Percentiles rank a stretch among this genome's conserved stretches.
Conservation (phyloP, 495 filamentous ascomycete genomes). For the Aspergillus egyptiacus region DNA sequence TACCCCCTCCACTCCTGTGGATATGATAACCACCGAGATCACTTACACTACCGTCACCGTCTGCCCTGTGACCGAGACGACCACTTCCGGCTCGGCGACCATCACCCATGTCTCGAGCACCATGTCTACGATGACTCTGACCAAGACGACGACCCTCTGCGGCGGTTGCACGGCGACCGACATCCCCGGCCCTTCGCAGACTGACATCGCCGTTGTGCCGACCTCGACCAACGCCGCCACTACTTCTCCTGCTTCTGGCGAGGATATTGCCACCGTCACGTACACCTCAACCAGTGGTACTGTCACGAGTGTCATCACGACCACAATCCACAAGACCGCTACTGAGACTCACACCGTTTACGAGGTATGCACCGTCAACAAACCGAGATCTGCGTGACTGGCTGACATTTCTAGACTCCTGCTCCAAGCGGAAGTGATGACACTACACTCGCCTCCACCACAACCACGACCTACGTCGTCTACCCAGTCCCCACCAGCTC, state of each 20-base stretch:
- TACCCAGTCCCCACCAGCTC: slow-evolving; percentile 18
- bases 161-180: slow-evolving; percentile 8
- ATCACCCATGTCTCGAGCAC: slow-evolving; percentile 29
- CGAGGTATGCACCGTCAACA: slow-evolving; percentile 26
- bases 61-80: slow-evolving; percentile 29
- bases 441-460: slow-evolving; percentile 20
- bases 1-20: not conserved
- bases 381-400: not conserved
- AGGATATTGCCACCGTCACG: slow-evolving; percentile 46
- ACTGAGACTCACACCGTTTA: slow-evolving; percentile 35
- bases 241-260: not conserved
- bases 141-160: slow-evolving; percentile 31
- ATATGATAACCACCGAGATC: slow-evolving; percentile 16
- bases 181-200: not conserved
- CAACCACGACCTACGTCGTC: slow-evolving; percentile 22
- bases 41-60: slow-evolving; percentile 26
- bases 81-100: slow-evolving; percentile 24
- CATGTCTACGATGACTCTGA: slow-evolving; percentile 27
- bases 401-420: slow-evolving; percentile 5
- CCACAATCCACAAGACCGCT: slow-evolving; percentile 47
- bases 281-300: slow-evolving; percentile 55
- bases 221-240: slow-evolving; percentile 9
- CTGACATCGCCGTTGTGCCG: slow-evolving; percentile 2
- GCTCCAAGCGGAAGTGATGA: slow-evolving; percentile 1
- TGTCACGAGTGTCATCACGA: slow-evolving; percentile 50